These are phyloP conservation scores for Delonix regia DNA, from an alignment of 306 rosid genomes.

Conservation along the genomic window DNA sequence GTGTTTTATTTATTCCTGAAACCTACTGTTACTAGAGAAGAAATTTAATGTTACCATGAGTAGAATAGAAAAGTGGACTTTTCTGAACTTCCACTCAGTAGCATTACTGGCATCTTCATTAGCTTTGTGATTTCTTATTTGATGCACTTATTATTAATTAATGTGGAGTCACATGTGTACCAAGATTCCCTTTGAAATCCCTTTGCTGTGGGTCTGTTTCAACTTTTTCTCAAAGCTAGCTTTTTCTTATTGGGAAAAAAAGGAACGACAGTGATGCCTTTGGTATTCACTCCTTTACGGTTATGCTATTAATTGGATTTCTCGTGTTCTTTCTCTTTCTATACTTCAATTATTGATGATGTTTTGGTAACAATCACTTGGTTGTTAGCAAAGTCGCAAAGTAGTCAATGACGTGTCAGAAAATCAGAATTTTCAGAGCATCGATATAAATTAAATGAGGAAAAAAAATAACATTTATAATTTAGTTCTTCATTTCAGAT, in stretches of 20 bases:
- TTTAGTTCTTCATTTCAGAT: conserved; percentile 28
- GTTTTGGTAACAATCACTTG: neutral
- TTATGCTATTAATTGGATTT: conserved; percentile 12
- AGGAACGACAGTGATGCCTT: neutral
- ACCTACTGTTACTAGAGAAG: neutral
- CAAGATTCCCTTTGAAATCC: conserved; percentile 9
- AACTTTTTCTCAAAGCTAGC: neutral
- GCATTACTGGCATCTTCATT: neutral
- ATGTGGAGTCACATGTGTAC: neutral
- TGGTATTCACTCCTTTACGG: neutral
- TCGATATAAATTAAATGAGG: conserved; percentile 7
- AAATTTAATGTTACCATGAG: conserved; percentile 1
- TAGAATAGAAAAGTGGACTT: neutral
- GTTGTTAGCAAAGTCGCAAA: neutral
- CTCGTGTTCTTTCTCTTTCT: neutral
- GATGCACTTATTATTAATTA: no score
- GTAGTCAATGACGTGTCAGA: neutral
- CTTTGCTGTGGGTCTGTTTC: neutral
- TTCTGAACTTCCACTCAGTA: conserved; percentile 4
- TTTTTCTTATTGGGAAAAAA: conserved; percentile 18
- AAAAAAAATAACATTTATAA: conserved; percentile 22
- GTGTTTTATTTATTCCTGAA: neutral
- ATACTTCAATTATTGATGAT: conserved; percentile 2
- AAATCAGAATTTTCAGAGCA: conserved; percentile 6
- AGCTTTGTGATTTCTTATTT: conserved; percentile 16